These are phyloP conservation scores for barrel medic (Medicago truncatula) DNA, from an alignment of 306 rosid genomes.

Conservation along the genomic window DNA sequence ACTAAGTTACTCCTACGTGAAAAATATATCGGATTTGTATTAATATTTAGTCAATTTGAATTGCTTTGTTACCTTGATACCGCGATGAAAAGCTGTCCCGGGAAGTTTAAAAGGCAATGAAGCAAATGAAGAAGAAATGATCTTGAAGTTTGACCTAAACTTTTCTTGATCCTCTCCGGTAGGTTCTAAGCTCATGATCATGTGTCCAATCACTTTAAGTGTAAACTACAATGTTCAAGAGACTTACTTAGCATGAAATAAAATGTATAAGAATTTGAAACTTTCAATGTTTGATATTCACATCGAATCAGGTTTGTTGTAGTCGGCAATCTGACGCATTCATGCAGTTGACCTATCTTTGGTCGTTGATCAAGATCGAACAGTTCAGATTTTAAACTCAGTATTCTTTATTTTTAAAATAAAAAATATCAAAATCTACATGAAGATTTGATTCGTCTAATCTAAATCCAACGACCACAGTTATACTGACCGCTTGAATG, in stretches of 20 bases:
- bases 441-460: not conserved
- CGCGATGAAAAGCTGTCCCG: slow-evolving; percentile 76
- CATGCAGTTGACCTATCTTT: not conserved
- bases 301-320: not conserved
- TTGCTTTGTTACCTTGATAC: slow-evolving; percentile 66
- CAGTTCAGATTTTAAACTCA: not conserved
- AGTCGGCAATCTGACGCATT: not conserved
- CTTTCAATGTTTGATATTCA: slow-evolving; percentile 5
- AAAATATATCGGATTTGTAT: not conserved
- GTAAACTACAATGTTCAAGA: slow-evolving; percentile 66
- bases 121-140: slow-evolving; percentile 83
- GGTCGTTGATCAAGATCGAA: not conserved
- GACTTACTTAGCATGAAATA: not conserved
- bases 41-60: not conserved
- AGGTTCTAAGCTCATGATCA: slow-evolving; percentile 96
- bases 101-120: slow-evolving; percentile 86
- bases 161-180: slow-evolving; percentile 77
- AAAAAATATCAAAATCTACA: not conserved
- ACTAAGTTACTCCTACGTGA: not conserved
- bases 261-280: not conserved
- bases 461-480: not conserved
- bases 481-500: not conserved
- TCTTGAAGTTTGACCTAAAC: slow-evolving; percentile 78
- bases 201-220: slow-evolving; percentile 83
- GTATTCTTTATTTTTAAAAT: too few relatives aligned